phyloP scores from a whole-genome alignment of 2,329 filamentous ascomycete genomes.

The Talaromyces sp. region DNA sequence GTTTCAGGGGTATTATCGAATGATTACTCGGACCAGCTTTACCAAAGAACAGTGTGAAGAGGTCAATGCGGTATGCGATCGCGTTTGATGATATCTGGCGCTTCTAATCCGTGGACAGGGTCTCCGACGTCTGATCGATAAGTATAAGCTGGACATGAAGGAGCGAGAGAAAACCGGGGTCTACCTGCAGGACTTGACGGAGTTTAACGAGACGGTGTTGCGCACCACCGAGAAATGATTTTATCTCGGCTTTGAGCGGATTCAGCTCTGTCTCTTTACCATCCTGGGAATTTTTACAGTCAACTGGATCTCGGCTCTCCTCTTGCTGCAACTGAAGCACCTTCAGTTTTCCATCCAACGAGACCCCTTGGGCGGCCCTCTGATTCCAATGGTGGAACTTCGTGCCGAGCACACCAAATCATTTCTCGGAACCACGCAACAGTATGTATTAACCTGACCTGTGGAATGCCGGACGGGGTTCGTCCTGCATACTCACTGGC shows the following conservation, averaged over 20 bases:
- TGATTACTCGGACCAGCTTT: background rate
- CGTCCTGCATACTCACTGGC: too few relatives aligned
- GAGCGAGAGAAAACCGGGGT: constrained; percentile 12
- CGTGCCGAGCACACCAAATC: constrained; percentile 1
- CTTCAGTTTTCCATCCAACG: constrained; percentile 11
- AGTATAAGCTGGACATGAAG: background rate
- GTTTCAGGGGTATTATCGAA: constrained; percentile 9
- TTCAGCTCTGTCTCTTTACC: constrained; percentile 14
- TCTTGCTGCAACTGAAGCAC: constrained; percentile 14
- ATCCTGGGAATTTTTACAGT: constrained; percentile 18
- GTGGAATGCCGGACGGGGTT: too few relatives aligned
- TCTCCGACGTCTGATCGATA: background rate
- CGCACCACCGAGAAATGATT: constrained; percentile 17
- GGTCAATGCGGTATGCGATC: background rate
- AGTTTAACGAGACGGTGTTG: constrained; percentile 17
- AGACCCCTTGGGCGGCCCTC: constrained; percentile 14
- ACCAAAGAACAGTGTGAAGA: background rate
- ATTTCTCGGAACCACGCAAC: background rate
- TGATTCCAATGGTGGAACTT: constrained; percentile 1
- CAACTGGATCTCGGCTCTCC: constrained; percentile 10
- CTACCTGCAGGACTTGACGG: constrained; percentile 18
- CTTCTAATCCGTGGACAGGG: background rate
- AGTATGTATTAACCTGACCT: constrained; percentile 1
- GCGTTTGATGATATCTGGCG: too few relatives aligned
- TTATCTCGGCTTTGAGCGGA: constrained; percentile 15